Evolutionary conservation across 352 stramenopile genomes (phyloP).

Genomic region (Globisporangium viniferum): DNA sequence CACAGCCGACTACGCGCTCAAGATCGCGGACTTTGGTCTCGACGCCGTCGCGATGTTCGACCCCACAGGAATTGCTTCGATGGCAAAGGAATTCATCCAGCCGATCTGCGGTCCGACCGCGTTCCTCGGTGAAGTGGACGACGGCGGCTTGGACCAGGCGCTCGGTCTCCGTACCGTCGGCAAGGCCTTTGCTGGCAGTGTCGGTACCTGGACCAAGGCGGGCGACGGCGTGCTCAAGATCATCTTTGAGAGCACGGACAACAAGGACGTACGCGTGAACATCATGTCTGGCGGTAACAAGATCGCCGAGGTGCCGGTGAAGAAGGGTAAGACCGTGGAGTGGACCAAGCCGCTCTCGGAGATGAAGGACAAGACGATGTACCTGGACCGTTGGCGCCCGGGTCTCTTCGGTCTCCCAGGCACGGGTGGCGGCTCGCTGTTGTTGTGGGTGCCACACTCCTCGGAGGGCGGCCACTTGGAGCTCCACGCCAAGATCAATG

Average conservation of each 20-base stretch:
- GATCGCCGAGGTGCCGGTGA: slow-evolving; percentile 38
- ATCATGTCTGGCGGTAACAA: slow-evolving; percentile 47
- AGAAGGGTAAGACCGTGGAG: slow-evolving; percentile 26
- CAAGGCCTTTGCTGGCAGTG: slow-evolving; percentile 40
- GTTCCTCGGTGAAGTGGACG: slow-evolving; percentile 43
- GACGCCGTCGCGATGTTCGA: slow-evolving; percentile 31
- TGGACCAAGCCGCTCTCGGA: slow-evolving; percentile 34
- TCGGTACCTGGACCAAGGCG: slow-evolving; percentile 35
- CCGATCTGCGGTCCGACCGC: slow-evolving; percentile 37
- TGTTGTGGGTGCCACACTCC: slow-evolving; percentile 53
- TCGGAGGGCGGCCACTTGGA: slow-evolving; percentile 41
- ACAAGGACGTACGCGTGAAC: slow-evolving; percentile 45
- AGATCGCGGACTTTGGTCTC: slow-evolving; percentile 31
- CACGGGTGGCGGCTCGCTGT: slow-evolving; percentile 54
- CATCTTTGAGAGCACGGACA: slow-evolving; percentile 43
- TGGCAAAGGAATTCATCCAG: slow-evolving; percentile 42
- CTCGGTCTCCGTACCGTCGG: slow-evolving; percentile 38
- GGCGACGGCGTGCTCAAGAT: slow-evolving; percentile 39
- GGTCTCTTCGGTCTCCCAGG: slow-evolving; percentile 52
- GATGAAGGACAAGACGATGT: slow-evolving; percentile 58
- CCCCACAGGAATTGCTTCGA: slow-evolving; percentile 33
- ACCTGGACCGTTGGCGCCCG: slow-evolving; percentile 64
- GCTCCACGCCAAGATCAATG: slow-evolving; percentile 44
- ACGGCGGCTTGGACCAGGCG: slow-evolving; percentile 34
- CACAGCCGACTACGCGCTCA: slow-evolving; percentile 26